phyloP scores from a whole-genome alignment of 202 grass and related monocot genomes.

The Eragrostis tef region DNA sequence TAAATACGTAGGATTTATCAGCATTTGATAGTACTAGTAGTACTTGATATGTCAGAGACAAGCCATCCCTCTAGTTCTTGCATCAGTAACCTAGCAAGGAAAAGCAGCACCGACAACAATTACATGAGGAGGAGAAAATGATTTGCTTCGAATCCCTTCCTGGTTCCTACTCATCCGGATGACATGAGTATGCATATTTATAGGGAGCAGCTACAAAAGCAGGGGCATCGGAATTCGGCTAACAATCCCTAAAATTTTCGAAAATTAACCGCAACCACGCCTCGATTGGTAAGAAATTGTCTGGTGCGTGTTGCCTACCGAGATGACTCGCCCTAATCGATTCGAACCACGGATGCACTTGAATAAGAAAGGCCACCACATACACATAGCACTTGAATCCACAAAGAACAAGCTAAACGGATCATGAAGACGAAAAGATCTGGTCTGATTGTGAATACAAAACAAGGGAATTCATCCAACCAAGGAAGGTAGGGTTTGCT shows the following conservation, averaged over 20 bases:
- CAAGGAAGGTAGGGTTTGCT: conserved; percentile 14
- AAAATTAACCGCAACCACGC: background rate
- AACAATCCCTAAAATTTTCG: background rate
- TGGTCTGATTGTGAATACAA: background rate
- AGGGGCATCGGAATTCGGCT: background rate
- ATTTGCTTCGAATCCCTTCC: background rate
- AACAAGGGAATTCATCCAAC: background rate
- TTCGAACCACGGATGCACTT: background rate
- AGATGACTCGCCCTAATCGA: background rate
- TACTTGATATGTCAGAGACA: conserved; percentile 10
- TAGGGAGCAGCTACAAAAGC: background rate
- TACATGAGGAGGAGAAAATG: conserved; percentile 3
- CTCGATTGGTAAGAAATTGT: background rate
- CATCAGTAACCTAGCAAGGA: background rate
- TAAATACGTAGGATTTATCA: background rate
- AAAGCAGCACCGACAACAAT: background rate
- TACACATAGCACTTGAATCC: background rate
- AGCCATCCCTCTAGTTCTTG: background rate
- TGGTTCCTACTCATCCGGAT: background rate
- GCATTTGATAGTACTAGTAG: background rate
- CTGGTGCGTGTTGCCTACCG: background rate
- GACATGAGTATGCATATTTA: too few species aligned
- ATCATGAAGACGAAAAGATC: background rate
- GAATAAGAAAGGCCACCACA: too few species aligned
- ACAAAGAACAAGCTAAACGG: background rate